These are phyloP conservation scores for Paecilomyces dactylethromorphus DNA, from an alignment of 2,329 filamentous ascomycete genomes.

Conservation along the genomic window DNA sequence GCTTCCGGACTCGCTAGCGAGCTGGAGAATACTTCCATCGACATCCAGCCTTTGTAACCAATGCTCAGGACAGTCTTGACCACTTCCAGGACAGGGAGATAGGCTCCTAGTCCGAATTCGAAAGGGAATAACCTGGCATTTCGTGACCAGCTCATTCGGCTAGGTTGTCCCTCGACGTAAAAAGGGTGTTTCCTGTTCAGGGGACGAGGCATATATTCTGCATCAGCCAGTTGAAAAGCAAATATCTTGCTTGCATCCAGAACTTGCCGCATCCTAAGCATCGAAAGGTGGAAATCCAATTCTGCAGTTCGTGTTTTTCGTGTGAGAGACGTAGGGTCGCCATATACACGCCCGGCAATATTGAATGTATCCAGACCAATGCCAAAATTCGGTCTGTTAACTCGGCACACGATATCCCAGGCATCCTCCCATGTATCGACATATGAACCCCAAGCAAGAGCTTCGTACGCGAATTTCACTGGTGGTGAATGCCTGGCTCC, in stretches of 20 bases:
- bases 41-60: slow-evolving; percentile 61
- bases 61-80: slow-evolving; percentile 55
- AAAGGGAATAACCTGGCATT: slow-evolving; percentile 66
- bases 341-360: slow-evolving; percentile 63
- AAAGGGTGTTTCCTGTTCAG: slow-evolving; percentile 51
- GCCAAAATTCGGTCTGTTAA: slow-evolving; percentile 65
- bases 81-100: slow-evolving; percentile 58
- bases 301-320: slow-evolving; percentile 41
- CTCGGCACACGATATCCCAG: slow-evolving; percentile 61
- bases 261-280: slow-evolving; percentile 46
- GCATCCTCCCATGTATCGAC: slow-evolving; percentile 64
- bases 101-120: slow-evolving; percentile 53
- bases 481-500: slow-evolving; percentile 48
- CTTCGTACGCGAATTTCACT: slow-evolving; percentile 66
- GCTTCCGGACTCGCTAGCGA: slow-evolving; percentile 47
- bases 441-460: slow-evolving; percentile 63
- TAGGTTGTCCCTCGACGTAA: slow-evolving; percentile 50
- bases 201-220: slow-evolving; percentile 53
- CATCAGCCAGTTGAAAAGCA: slow-evolving; percentile 69
- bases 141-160: slow-evolving; percentile 69
- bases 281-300: slow-evolving; percentile 52
- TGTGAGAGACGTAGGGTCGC: slow-evolving; percentile 52
- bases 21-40: slow-evolving; percentile 63
- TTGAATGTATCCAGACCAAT: slow-evolving; percentile 74
- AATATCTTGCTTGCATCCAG: slow-evolving; percentile 61